A percentile compares a stretch with the other conserved stretches of the same genome.
Evolutionary conservation across 495 filamentous ascomycete species (phyloP).

Genomic region (Lasiosphaeria miniovina): DNA sequence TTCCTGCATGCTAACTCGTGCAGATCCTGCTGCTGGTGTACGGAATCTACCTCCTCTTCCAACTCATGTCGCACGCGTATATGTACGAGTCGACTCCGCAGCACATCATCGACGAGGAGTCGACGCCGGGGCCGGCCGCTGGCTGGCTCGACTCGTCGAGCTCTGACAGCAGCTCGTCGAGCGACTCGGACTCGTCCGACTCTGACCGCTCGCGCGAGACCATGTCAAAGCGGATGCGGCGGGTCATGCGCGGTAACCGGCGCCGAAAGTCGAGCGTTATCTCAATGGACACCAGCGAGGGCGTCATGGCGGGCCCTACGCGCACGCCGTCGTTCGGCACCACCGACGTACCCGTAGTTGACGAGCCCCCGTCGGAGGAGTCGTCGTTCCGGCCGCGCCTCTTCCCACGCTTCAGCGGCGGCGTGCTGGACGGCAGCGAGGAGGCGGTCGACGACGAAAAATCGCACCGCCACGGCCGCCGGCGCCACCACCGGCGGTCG

Average conservation of each 20-base stretch:
- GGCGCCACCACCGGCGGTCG: slow-evolving; percentile 30
- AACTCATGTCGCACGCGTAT: slow-evolving; percentile 87
- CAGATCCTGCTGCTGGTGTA: slow-evolving; percentile 79
- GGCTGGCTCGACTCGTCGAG: slow-evolving; percentile 73
- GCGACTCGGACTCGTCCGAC: slow-evolving; percentile 56
- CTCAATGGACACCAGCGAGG: slow-evolving; percentile 56
- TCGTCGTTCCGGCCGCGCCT: slow-evolving; percentile 25
- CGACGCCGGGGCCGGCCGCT: slow-evolving; percentile 77
- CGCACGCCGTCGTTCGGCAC: slow-evolving; percentile 39
- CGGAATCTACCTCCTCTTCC: slow-evolving; percentile 80
- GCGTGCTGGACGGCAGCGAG: slow-evolving; percentile 23
- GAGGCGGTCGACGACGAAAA: slow-evolving; percentile 43
- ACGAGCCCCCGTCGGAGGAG: slow-evolving; percentile 33
- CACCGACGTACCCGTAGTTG: slow-evolving; percentile 26
- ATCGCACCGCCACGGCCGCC: slow-evolving; percentile 21
- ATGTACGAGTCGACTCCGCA: slow-evolving; percentile 89
- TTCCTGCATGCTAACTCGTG: slow-evolving; percentile 9
- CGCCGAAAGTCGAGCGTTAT: slow-evolving; percentile 72
- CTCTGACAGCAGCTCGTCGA: slow-evolving; percentile 51
- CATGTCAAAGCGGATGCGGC: slow-evolving; percentile 69
- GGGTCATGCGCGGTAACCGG: slow-evolving; percentile 59
- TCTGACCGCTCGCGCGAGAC: slow-evolving; percentile 67
- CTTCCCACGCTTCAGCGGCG: slow-evolving; percentile 12
- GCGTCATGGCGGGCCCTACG: slow-evolving; percentile 18
- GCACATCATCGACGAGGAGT: slow-evolving; percentile 83